phyloP scores from a whole-genome alignment of 257 asterid species.

The Solanum megistacrolobum region DNA sequence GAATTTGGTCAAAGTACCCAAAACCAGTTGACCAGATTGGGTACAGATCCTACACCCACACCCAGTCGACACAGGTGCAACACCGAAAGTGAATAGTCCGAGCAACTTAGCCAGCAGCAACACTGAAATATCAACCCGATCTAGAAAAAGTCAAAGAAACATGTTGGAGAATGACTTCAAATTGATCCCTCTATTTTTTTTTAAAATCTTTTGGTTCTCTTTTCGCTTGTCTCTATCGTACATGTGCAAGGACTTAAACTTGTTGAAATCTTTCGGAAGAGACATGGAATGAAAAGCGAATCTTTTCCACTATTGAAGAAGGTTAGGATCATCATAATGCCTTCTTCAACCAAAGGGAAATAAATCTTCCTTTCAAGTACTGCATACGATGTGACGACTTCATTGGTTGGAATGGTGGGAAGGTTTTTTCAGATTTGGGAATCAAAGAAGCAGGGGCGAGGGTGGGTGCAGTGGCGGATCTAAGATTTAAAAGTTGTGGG shows the following conservation, averaged over 20 bases:
- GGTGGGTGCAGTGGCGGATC: background rate
- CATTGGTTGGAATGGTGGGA: background rate
- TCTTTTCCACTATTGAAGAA: background rate
- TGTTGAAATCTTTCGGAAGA: background rate
- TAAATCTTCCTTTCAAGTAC: background rate
- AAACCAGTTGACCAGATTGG: background rate
- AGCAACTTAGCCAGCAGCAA: background rate
- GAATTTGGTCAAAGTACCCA: background rate
- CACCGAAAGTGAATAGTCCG: no score
- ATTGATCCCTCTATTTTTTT: background rate
- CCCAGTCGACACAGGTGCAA: background rate
- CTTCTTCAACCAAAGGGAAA: background rate
- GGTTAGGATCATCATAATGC: background rate
- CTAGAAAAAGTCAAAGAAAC: background rate
- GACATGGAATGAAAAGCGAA: background rate
- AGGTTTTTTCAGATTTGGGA: background rate
- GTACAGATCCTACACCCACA: background rate
- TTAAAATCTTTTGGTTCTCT: background rate
- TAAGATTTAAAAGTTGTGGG: no score
- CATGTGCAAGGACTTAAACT: background rate
- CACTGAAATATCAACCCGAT: background rate
- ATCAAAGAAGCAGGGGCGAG: background rate
- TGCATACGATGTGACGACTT: background rate
- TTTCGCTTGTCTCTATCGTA: background rate
- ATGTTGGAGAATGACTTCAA: background rate